Conservation (phyloP, 495 filamentous ascomycete genomes). For the Tuber borchii region DNA sequence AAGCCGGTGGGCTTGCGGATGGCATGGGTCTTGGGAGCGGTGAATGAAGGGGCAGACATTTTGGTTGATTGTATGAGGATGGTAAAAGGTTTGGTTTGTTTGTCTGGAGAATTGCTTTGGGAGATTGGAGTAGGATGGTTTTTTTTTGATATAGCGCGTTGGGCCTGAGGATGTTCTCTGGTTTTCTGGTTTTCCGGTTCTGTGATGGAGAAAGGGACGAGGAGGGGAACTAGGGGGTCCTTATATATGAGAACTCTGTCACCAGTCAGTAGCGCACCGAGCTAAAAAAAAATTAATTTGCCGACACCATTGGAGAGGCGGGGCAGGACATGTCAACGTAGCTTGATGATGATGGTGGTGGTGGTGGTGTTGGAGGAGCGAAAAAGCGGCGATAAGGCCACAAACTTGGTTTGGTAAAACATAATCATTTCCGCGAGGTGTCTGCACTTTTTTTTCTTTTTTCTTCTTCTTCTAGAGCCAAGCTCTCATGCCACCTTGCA, state of each 20-base stretch:
- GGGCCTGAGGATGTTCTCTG: slow-evolving; percentile 14
- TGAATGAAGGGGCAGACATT: slow-evolving; percentile 29
- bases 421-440: not conserved
- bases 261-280: slow-evolving; percentile 21
- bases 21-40: slow-evolving; percentile 10
- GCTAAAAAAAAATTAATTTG: slow-evolving; percentile 12
- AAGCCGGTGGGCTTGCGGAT: slow-evolving; percentile 40
- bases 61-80: slow-evolving; percentile 6
- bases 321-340: slow-evolving; percentile 8
- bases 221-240: slow-evolving; percentile 14
- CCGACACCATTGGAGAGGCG: not conserved
- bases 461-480: not conserved
- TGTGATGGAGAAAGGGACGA: slow-evolving; percentile 19
- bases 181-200: slow-evolving; percentile 18
- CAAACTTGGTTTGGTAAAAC: slow-evolving; percentile 25
- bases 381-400: slow-evolving; percentile 33
- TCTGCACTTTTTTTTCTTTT: not conserved
- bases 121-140: slow-evolving; percentile 7
- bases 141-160: not conserved
- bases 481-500: slow-evolving; percentile 27
- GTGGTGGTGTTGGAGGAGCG: slow-evolving; percentile 16
- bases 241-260: slow-evolving; percentile 27
- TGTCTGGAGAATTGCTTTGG: slow-evolving; percentile 11
- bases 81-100: slow-evolving; percentile 11
- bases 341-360: slow-evolving; percentile 25